Conservation (phyloP, 257 asterid genomes). For the Fraxinus quadrangulata region DNA sequence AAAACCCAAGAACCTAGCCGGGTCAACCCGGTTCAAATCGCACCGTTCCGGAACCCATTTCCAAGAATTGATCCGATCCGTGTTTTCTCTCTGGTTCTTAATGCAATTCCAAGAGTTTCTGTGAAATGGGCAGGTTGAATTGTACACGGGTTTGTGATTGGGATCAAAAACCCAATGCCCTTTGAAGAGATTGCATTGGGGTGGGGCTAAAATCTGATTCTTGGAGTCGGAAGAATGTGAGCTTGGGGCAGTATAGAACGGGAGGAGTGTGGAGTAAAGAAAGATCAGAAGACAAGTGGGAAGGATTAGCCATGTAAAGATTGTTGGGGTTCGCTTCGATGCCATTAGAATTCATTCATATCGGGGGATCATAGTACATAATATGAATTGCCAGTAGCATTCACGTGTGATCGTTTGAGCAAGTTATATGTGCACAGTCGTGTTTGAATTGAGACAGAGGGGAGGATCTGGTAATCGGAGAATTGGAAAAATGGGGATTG, state of each 20-base stretch:
- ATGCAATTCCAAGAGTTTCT: slow-evolving; percentile 92
- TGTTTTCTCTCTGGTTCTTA: slow-evolving; percentile 62
- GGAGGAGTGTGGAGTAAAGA: slow-evolving; percentile 67
- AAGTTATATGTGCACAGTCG: not conserved
- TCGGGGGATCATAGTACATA: not conserved
- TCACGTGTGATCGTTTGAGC: not conserved
- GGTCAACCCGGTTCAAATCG: slow-evolving; percentile 69
- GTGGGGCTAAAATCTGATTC: slow-evolving; percentile 32
- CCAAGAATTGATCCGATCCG: slow-evolving; percentile 94
- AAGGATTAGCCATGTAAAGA: slow-evolving; percentile 54
- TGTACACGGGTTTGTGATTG: slow-evolving; percentile 66
- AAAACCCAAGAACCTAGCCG: slow-evolving; percentile 58
- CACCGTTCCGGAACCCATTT: slow-evolving; percentile 81
- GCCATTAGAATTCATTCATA: slow-evolving; percentile 45
- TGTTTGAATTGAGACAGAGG: not conserved
- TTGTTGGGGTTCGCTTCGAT: slow-evolving; percentile 44
- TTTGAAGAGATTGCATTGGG: slow-evolving; percentile 64
- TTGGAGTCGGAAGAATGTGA: slow-evolving; percentile 30
- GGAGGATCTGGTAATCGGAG: not conserved
- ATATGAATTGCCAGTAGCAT: not conserved
- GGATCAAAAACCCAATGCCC: slow-evolving; percentile 82
- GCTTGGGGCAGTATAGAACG: slow-evolving; percentile 38
- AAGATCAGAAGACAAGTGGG: slow-evolving; percentile 60
- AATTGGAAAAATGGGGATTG: not conserved
- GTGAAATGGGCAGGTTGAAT: slow-evolving; percentile 86